phyloP scores from a whole-genome alignment of 192 early-diverging fungal genomes.

The Physocladia obscura region DNA sequence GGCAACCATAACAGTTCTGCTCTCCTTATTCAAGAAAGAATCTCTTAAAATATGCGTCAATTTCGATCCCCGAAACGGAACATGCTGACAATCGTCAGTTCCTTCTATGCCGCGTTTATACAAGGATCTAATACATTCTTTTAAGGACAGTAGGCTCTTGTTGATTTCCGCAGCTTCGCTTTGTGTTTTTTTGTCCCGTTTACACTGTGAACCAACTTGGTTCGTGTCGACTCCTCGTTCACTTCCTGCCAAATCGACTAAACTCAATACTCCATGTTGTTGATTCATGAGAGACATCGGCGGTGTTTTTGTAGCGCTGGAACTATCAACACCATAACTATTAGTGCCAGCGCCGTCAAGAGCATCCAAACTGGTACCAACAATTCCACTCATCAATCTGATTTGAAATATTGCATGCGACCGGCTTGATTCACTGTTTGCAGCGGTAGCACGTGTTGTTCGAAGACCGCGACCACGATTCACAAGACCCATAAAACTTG shows the following conservation, averaged over 20 bases:
- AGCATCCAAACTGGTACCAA: too few species aligned
- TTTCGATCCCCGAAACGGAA: slow-evolving; percentile 47
- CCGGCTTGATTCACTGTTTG: slow-evolving; percentile 39
- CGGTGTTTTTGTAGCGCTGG: too few species aligned
- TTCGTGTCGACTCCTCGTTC: slow-evolving; percentile 36
- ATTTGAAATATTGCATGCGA: slow-evolving; percentile 48
- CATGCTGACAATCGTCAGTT: slow-evolving; percentile 18
- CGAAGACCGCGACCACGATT: slow-evolving; percentile 26
- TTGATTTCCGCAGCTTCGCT: slow-evolving; percentile 48
- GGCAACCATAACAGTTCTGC: slow-evolving; percentile 45
- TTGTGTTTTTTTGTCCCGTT: slow-evolving; percentile 21
- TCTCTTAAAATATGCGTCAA: slow-evolving; percentile 49
- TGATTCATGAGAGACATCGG: too few species aligned
- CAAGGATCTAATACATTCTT: slow-evolving; percentile 49
- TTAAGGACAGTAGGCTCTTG: slow-evolving; percentile 43
- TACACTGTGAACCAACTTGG: not conserved
- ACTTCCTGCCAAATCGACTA: slow-evolving; percentile 50
- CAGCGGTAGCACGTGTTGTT: slow-evolving; percentile 45
- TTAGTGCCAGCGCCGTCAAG: not conserved
- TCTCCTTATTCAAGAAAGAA: slow-evolving; percentile 32
- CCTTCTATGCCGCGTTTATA: not conserved
- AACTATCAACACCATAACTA: not conserved
- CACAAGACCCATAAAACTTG: slow-evolving; percentile 8
- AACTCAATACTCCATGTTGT: slow-evolving; percentile 1
- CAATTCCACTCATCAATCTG: not conserved